These are phyloP conservation scores for Cochlearia excelsa DNA, from an alignment of 345 rosid genomes.

Conservation along the genomic window DNA sequence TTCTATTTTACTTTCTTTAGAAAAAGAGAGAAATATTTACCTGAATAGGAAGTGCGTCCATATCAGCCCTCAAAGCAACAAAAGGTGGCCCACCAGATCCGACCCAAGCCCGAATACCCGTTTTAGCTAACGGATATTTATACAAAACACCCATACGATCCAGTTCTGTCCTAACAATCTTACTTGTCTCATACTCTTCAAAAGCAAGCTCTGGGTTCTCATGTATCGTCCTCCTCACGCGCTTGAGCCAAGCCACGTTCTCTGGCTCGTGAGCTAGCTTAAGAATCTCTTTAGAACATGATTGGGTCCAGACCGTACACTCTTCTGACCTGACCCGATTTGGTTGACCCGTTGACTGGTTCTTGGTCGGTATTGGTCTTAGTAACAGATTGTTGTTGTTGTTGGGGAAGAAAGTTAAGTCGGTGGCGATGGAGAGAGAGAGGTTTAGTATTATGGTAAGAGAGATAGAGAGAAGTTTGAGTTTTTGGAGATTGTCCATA, in stretches of 20 bases:
- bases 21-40: conserved; percentile 13
- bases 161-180: conserved; percentile 52
- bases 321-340: conserved; percentile 14
- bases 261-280: conserved; percentile 40
- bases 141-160: conserved; percentile 52
- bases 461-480: conserved; percentile 19
- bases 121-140: conserved; percentile 56
- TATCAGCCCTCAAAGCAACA: conserved; percentile 74
- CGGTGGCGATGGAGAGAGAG: conserved; percentile 15
- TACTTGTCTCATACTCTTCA: conserved; percentile 61
- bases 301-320: conserved; percentile 28
- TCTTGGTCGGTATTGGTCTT: conserved; percentile 10
- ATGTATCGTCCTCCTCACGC: conserved; percentile 62
- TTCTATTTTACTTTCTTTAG: too few relatives aligned
- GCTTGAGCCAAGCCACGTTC: conserved; percentile 54
- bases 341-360: conserved; percentile 22
- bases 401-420: conserved; percentile 22
- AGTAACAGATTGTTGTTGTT: conserved; percentile 10
- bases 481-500: conserved; percentile 29
- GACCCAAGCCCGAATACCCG: conserved; percentile 74
- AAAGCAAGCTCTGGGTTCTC: conserved; percentile 79
- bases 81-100: conserved; percentile 75
- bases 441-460: neutral
- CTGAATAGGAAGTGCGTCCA: conserved; percentile 88
- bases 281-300: conserved; percentile 35